These are phyloP conservation scores for Mycena sanguinolenta DNA, from an alignment of 768 basidiomycete genomes.

Conservation along the genomic window DNA sequence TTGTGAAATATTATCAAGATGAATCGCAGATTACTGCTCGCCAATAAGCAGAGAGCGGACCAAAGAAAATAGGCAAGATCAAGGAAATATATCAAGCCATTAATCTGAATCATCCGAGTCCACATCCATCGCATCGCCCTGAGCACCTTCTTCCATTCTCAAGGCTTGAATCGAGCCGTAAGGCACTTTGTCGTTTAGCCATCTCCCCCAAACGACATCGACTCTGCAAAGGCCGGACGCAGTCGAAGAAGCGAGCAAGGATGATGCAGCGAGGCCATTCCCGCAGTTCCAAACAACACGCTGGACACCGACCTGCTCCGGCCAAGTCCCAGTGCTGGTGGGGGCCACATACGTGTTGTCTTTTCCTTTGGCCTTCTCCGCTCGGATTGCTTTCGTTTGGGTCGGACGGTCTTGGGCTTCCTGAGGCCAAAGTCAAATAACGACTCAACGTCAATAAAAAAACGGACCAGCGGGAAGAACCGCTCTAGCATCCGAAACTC, in stretches of 20 bases:
- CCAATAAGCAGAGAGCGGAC: neutral
- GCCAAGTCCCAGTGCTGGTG: constrained; percentile 78
- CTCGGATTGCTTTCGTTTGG: constrained; percentile 53
- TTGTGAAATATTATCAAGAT: neutral
- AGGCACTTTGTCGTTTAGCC: constrained; percentile 74
- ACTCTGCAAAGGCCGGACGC: constrained; percentile 90
- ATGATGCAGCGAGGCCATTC: constrained; percentile 71
- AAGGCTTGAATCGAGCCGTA: constrained; percentile 75
- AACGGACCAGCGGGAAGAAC: constrained; percentile 77
- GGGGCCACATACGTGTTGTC: constrained; percentile 44
- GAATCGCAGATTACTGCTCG: neutral
- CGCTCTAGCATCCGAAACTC: constrained; percentile 92
- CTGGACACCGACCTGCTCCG: constrained; percentile 81
- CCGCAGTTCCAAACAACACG: constrained; percentile 86
- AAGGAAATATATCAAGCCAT: neutral
- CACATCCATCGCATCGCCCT: constrained; percentile 53
- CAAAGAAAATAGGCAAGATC: constrained; percentile 20
- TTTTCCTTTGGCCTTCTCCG: constrained; percentile 50
- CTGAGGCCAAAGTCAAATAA: constrained; percentile 43
- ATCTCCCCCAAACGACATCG: constrained; percentile 85
- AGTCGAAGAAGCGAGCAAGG: constrained; percentile 81
- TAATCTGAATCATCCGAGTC: constrained; percentile 54
- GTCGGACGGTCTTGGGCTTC: constrained; percentile 64
- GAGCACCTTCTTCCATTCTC: constrained; percentile 67
- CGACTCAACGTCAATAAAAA: neutral